Percentiles rank a stretch among this genome's conserved stretches.
Conservation (phyloP, 257 asterid genomes). For the Przewalskia tangutica region DNA sequence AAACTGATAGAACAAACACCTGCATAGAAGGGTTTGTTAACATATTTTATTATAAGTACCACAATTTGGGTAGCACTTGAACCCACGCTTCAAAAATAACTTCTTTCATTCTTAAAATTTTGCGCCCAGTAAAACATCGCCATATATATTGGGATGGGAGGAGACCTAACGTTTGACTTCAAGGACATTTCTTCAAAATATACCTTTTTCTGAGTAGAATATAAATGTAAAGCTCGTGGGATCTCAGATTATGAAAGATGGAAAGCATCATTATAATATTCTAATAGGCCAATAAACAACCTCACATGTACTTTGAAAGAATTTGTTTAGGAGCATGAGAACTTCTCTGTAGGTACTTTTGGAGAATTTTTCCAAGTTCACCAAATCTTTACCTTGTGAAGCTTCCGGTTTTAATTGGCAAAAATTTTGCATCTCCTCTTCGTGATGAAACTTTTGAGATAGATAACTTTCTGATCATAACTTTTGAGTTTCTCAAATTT, state of each 20-base stretch:
- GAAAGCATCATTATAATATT: not conserved
- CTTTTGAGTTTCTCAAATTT: not conserved
- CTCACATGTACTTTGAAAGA: not conserved
- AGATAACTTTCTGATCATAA: not conserved
- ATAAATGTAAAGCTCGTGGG: not conserved
- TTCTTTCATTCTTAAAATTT: not conserved
- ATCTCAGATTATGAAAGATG: not conserved
- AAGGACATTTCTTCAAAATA: not conserved
- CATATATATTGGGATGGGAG: not conserved
- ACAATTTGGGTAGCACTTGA: not conserved
- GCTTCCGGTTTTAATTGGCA: not conserved
- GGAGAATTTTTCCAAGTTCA: not conserved
- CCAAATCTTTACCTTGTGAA: not conserved
- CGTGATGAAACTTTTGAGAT: not conserved
- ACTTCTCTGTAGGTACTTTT: not conserved
- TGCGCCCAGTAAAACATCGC: not conserved
- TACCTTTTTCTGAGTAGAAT: not conserved
- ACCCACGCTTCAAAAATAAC: not conserved
- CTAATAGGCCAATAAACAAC: not conserved
- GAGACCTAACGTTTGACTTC: not conserved
- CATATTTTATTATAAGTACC: not conserved
- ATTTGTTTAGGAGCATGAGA: not conserved
- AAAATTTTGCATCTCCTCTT: not conserved
- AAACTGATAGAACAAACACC: not conserved
- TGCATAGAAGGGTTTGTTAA: not conserved